Percentiles rank a stretch among this genome's conserved stretches.
phyloP scores from a whole-genome alignment of 306 rosid genomes.

The Malus sylvestris region DNA sequence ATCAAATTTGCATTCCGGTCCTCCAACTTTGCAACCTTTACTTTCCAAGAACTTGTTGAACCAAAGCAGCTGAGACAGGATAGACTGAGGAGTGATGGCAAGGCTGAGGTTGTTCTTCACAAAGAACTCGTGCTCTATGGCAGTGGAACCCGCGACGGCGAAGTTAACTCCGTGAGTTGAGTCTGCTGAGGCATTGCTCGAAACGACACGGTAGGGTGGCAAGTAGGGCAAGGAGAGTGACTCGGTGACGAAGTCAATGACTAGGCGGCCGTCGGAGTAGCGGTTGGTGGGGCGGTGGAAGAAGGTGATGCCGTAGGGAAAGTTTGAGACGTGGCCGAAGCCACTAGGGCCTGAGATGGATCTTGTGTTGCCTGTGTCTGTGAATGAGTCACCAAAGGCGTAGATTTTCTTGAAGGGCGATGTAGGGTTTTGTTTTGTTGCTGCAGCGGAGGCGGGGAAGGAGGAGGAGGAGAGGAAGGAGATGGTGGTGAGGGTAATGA shows the following conservation, averaged over 20 bases:
- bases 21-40: slow-evolving; percentile 32
- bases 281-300: slow-evolving; percentile 81
- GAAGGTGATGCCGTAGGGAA: slow-evolving; percentile 72
- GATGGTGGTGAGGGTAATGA: slow-evolving; percentile 13
- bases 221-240: slow-evolving; percentile 64
- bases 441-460: slow-evolving; percentile 3
- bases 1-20: slow-evolving; percentile 36
- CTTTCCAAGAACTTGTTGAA: slow-evolving; percentile 50
- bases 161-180: slow-evolving; percentile 65
- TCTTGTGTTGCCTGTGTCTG: slow-evolving; percentile 91
- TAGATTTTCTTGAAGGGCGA: slow-evolving; percentile 57
- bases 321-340: slow-evolving; percentile 67
- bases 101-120: slow-evolving; percentile 67
- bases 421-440: slow-evolving; percentile 13
- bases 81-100: slow-evolving; percentile 62
- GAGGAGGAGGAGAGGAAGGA: slow-evolving; percentile 30
- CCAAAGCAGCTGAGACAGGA: slow-evolving; percentile 74
- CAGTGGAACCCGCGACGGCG: slow-evolving; percentile 89
- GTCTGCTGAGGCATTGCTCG: slow-evolving; percentile 15
- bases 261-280: slow-evolving; percentile 86
- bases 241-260: slow-evolving; percentile 71
- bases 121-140: slow-evolving; percentile 70
- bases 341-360: slow-evolving; percentile 62
- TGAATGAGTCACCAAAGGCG: slow-evolving; percentile 91
- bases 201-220: slow-evolving; percentile 44